phyloP scores from a whole-genome alignment of 202 grass and related monocot species.

The Brachypodium distachyon region DNA sequence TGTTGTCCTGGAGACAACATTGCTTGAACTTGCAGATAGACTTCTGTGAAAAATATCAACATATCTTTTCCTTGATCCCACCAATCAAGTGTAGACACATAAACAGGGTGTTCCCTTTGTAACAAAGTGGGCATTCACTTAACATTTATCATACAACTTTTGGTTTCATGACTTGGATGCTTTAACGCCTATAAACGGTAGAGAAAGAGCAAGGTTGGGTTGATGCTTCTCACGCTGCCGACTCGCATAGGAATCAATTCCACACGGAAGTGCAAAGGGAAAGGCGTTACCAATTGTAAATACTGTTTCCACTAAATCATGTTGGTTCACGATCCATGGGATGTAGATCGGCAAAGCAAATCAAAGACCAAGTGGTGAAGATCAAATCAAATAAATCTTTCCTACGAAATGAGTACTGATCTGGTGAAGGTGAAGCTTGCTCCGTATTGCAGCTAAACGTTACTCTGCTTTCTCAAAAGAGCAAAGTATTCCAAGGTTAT shows the following conservation, averaged over 20 bases:
- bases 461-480: constrained; percentile 21
- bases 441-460: background rate
- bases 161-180: background rate
- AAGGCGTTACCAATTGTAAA: constrained; percentile 15
- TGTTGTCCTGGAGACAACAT: background rate
- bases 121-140: background rate
- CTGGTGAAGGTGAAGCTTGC: constrained; percentile 44
- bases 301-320: constrained; percentile 31
- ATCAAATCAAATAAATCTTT: constrained; percentile 6
- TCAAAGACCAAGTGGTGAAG: background rate
- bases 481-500: constrained; percentile 13
- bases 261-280: background rate
- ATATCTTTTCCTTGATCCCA: background rate
- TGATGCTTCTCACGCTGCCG: constrained; percentile 19
- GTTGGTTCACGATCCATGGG: constrained; percentile 17
- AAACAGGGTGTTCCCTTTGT: background rate
- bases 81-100: constrained; percentile 32
- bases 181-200: constrained; percentile 18
- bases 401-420: constrained; percentile 3
- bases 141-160: constrained; percentile 7
- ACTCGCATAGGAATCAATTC: constrained; percentile 40
- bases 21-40: background rate
- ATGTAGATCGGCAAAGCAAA: background rate
- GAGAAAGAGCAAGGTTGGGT: constrained; percentile 21
- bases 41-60: background rate